Evolutionary conservation across 2,329 filamentous ascomycete species (phyloP).

Genomic region (Thielaviopsis punctulata): DNA sequence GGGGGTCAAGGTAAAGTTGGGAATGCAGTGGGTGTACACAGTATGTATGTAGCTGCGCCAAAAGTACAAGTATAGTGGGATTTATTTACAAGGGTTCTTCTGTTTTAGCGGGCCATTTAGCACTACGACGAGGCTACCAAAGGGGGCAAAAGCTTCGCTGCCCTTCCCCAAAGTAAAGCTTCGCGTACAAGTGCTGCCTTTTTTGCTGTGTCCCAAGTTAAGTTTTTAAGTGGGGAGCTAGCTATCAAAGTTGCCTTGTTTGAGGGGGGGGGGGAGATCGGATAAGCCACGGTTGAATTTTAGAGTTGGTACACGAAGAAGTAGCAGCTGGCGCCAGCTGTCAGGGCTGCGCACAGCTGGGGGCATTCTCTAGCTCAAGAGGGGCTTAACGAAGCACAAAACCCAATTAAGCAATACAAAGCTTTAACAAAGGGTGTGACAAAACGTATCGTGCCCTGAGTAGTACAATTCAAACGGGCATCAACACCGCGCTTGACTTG

Average conservation of each 20-base stretch:
- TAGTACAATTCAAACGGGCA: too few species aligned
- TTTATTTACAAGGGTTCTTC: background rate
- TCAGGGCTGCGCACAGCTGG: background rate
- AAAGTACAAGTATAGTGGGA: too few species aligned
- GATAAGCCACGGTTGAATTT: background rate
- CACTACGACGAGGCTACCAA: slow-evolving; percentile 8
- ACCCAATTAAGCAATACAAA: too few species aligned
- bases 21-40: too few species aligned
- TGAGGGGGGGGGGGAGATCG: background rate
- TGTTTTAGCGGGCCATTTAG: too few species aligned
- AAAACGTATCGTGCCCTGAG: too few species aligned
- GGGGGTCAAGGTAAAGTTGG: too few species aligned
- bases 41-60: background rate
- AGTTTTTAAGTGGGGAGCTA: background rate
- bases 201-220: background rate
- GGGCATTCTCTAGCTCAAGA: too few species aligned
- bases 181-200: slow-evolving; percentile 13
- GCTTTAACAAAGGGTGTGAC: too few species aligned
- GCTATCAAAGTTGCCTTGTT: background rate
- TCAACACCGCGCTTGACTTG: too few species aligned
- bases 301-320: background rate
- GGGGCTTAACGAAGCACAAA: too few species aligned
- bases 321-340: background rate
- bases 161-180: too few species aligned
- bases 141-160: background rate